Percentiles rank a stretch among this genome's conserved stretches.
Evolutionary conservation across 352 stramenopile genomes (phyloP).

Genomic region (Globisporangium splendens): DNA sequence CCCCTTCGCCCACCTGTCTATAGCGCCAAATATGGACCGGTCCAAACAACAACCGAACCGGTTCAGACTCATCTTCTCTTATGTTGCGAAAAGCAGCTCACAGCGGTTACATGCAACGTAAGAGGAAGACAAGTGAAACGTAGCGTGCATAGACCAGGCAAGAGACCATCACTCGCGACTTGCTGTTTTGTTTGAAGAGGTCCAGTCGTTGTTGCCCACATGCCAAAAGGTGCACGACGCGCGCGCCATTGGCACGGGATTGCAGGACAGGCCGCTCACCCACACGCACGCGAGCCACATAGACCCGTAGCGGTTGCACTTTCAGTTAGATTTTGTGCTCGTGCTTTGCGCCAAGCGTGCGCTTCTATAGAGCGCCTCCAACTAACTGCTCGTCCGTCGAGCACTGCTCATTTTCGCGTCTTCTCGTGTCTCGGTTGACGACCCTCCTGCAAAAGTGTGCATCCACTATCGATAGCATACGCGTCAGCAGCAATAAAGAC

Average conservation of each 20-base stretch:
- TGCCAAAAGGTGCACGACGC: background rate
- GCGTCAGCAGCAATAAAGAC: background rate
- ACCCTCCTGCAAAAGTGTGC: too few species aligned
- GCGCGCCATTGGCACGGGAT: too few species aligned
- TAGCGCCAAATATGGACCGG: slow-evolving; percentile 1
- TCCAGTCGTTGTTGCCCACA: background rate
- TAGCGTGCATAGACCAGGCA: too few species aligned
- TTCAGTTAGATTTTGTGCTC: too few species aligned
- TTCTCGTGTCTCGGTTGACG: too few species aligned
- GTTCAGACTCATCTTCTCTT: background rate
- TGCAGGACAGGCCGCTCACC: too few species aligned
- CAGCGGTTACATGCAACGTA: background rate
- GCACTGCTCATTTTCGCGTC: too few species aligned
- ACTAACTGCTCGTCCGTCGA: background rate
- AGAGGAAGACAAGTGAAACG: background rate
- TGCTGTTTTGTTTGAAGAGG: background rate
- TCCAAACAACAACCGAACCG: background rate
- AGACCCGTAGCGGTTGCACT: too few species aligned
- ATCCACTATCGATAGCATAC: too few species aligned
- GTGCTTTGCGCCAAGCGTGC: too few species aligned
- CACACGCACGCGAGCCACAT: too few species aligned
- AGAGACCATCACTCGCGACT: slow-evolving; percentile 3
- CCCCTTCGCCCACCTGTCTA: background rate
- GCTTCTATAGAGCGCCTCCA: background rate
- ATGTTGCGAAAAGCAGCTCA: too few species aligned